These are phyloP conservation scores for Typha latifolia DNA, from an alignment of 176 grass and related monocot genomes.

Conservation along the genomic window DNA sequence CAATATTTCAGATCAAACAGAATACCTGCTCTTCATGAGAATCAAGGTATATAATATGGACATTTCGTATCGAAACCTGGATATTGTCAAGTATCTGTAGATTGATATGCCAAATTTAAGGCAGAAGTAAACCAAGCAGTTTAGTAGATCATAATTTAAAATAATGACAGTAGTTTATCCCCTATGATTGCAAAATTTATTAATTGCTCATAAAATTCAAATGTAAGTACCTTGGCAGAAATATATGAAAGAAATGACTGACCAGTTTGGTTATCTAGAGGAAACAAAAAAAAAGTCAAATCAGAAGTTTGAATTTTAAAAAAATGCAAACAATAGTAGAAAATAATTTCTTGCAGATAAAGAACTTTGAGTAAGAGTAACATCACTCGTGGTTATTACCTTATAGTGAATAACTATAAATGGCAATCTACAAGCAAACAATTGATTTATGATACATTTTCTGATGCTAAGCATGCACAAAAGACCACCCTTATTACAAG, in stretches of 20 bases:
- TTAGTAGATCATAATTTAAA: slow-evolving; percentile 17
- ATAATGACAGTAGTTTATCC: slow-evolving; percentile 14
- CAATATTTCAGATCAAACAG: slow-evolving; percentile 1
- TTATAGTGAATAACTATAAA: too few species aligned
- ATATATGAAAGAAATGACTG: slow-evolving; percentile 96
- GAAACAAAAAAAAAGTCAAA: slow-evolving; percentile 23
- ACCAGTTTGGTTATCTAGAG: slow-evolving; percentile 85
- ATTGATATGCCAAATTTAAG: slow-evolving; percentile 3
- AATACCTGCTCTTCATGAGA: slow-evolving; percentile 52
- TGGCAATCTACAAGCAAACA: too few species aligned
- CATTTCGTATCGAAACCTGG: slow-evolving; percentile 81
- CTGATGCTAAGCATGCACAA: too few species aligned
- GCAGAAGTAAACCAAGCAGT: slow-evolving; percentile 12
- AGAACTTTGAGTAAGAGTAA: background rate
- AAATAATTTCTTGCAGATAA: background rate
- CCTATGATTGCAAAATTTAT: slow-evolving; percentile 3
- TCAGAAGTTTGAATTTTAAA: background rate
- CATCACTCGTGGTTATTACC: too few species aligned
- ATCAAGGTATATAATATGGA: slow-evolving; percentile 80
- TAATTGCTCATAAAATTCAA: background rate
- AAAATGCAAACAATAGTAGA: background rate
- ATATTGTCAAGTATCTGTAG: slow-evolving; percentile 89
- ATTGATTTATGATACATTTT: too few species aligned
- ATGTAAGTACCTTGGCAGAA: slow-evolving; percentile 74
- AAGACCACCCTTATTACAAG: too few species aligned